phyloP scores from a whole-genome alignment of 768 basidiomycete genomes.

The Termitomyces sp. region DNA sequence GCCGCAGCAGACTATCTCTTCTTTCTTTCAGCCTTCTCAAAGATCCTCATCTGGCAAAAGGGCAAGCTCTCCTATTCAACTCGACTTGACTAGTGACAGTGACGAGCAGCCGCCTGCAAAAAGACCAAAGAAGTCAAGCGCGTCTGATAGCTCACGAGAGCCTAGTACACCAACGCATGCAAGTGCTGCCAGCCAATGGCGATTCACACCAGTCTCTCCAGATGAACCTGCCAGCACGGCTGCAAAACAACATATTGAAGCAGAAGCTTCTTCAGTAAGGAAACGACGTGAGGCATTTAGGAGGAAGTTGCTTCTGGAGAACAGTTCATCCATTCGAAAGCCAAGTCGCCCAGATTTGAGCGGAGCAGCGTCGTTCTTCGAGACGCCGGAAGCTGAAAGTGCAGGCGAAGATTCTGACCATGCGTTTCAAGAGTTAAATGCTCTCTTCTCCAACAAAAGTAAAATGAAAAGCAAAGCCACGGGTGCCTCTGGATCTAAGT shows the following conservation, averaged over 20 bases:
- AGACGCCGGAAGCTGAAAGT: conserved; percentile 19
- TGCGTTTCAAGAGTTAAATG: conserved; percentile 40
- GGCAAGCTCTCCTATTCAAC: conserved; percentile 6
- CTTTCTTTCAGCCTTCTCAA: conserved; percentile 27
- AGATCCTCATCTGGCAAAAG: conserved; percentile 6
- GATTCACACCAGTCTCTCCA: conserved; percentile 32
- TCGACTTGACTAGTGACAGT: conserved; percentile 51
- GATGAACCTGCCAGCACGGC: conserved; percentile 12
- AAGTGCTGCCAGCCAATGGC: conserved; percentile 31
- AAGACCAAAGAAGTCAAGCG: conserved; percentile 18
- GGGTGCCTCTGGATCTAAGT: conserved; percentile 15
- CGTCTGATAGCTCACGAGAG: not conserved
- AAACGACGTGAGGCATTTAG: conserved; percentile 39
- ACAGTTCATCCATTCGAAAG: conserved; percentile 29
- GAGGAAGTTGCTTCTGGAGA: conserved; percentile 43
- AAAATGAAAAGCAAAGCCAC: conserved; percentile 27
- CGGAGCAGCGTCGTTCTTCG: conserved; percentile 14
- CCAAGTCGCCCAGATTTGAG: conserved; percentile 8
- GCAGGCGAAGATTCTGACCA: conserved; percentile 39
- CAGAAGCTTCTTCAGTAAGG: conserved; percentile 18
- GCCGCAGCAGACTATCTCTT: conserved; percentile 32
- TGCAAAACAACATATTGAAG: conserved; percentile 9
- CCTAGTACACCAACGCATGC: not conserved
- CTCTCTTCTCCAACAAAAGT: conserved; percentile 37
- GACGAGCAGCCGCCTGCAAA: conserved; percentile 24